Evolutionary conservation across 2,329 filamentous ascomycete species (phyloP), one percentile per base, ranked within the genome.

Genomic region (Sporothrix luriei): DNA sequence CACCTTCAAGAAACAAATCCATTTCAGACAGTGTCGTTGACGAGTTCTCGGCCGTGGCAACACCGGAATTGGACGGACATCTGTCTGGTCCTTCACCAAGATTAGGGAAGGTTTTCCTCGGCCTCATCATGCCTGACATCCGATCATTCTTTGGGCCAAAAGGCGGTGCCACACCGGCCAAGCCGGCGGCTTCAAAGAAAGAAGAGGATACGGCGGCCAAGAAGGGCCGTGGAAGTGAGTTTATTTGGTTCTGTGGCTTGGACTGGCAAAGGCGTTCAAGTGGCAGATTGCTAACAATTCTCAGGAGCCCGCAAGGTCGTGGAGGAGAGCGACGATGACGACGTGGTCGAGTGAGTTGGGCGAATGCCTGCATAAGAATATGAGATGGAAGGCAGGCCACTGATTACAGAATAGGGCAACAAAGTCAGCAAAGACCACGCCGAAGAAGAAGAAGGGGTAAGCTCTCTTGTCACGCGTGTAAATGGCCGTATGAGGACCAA

Each of bases 121-220:
- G 24, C 16, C 46, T 43, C 65, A 65, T 75, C 57, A 92, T 92
- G 90, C 85, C 84, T 66, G 90, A 93, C 80, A 93, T 93, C 73
- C 84, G 90, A 75, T 90, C 81, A 76, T 93, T 92, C 79, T 93
- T 93, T 81, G 88, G 89, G 68, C 87, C 87, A 71, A 89, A 89
- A 76, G 83, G 83, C 75, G 81, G 69, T 24, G 69, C 68, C 38
- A 46, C 81, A 68, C 78, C 80, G 24, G 80, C 79, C 71, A 76
- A 80, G 68, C 71, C 79, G 79, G 73, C 75, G 76, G 54, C 72
- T 3, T 71, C 78, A 78, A 72, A 78, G 79, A 73, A 81, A 84
- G 77, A 82, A 40, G 68, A 72, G 10, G 48, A 62, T n/a, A 70
- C 74, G 9, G 72, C 74, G 6, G 72, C 70, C n/a, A 76, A 76